Conservation (phyloP, 2,329 filamentous ascomycete genomes). For the Ascochyta fabae region DNA sequence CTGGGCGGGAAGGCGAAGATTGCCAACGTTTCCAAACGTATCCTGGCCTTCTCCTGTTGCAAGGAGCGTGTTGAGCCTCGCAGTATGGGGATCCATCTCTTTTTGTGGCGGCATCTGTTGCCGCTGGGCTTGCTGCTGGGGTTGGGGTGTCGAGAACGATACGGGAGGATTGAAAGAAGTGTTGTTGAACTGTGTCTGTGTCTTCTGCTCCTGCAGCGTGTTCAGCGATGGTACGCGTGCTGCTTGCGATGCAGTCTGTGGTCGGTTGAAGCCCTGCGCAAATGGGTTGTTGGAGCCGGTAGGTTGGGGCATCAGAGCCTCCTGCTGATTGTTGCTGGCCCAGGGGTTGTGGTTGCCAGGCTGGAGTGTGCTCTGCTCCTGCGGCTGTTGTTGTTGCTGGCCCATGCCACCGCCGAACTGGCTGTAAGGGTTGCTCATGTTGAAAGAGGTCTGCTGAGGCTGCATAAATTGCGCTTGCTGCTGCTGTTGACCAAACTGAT, state of each 20-base stretch:
- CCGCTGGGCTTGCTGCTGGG: slow-evolving; percentile 40
- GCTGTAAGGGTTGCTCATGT: slow-evolving; percentile 50
- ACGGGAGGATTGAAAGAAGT: slow-evolving; percentile 58
- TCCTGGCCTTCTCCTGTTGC: slow-evolving; percentile 91
- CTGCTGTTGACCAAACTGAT: slow-evolving; percentile 57
- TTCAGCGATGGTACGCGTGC: slow-evolving; percentile 72
- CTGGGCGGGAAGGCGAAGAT: slow-evolving; percentile 92
- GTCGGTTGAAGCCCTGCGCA: slow-evolving; percentile 70
- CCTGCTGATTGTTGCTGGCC: slow-evolving; percentile 67
- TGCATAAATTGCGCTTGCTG: slow-evolving; percentile 55
- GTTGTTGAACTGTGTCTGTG: slow-evolving; percentile 67
- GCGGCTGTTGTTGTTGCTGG: slow-evolving; percentile 49
- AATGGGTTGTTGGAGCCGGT: slow-evolving; percentile 99
- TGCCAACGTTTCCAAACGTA: slow-evolving; percentile 96
- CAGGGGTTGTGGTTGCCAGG: slow-evolving; percentile 95
- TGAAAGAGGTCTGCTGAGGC: slow-evolving; percentile 66
- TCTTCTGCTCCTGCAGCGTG: slow-evolving; percentile 83
- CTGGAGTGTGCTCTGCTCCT: slow-evolving; percentile 69
- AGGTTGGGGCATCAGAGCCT: slow-evolving; percentile 77
- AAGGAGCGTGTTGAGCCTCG: slow-evolving; percentile 84
- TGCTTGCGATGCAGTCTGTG: slow-evolving; percentile 65
- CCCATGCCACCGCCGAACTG: slow-evolving; percentile 41
- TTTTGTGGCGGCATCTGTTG: slow-evolving; percentile 37
- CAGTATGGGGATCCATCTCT: slow-evolving; percentile 64
- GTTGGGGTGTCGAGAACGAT: slow-evolving; percentile 48